These are phyloP conservation scores for Cicer bijugum DNA, from an alignment of 306 rosid genomes.

Conservation along the genomic window DNA sequence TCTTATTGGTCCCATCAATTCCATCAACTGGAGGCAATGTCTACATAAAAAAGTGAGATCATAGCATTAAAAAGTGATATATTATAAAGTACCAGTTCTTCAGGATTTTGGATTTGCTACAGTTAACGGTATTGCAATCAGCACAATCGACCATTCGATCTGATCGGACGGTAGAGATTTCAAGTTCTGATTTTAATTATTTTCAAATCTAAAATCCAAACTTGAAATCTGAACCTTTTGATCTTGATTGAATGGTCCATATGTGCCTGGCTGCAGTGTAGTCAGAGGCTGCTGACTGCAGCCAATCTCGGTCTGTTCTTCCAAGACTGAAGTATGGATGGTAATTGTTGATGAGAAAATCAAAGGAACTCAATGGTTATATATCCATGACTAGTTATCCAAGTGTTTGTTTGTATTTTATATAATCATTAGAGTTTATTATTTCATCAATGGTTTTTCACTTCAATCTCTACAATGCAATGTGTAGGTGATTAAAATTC, in stretches of 20 bases:
- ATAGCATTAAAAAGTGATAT: constrained; percentile 24
- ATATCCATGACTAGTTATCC: constrained; percentile 19
- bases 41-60: constrained; percentile 42
- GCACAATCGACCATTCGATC: no score
- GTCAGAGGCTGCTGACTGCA: no score
- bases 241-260: no score
- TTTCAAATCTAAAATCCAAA: no score
- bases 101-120: no score
- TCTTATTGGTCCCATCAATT: constrained; percentile 45
- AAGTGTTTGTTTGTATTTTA: constrained; percentile 23
- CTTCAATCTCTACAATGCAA: constrained; percentile 25
- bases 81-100: constrained; percentile 12
- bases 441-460: constrained; percentile 26
- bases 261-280: no score
- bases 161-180: no score
- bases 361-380: neutral
- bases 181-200: no score
- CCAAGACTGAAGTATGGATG: neutral
- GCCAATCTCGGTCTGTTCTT: neutral
- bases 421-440: neutral
- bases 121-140: no score
- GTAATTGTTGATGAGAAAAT: constrained; percentile 20
- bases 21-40: constrained; percentile 50
- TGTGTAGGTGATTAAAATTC: constrained; percentile 21
- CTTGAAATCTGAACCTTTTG: no score